Conservation (phyloP, 2,329 filamentous ascomycete species). For the Chrysoporthe cubensis region DNA sequence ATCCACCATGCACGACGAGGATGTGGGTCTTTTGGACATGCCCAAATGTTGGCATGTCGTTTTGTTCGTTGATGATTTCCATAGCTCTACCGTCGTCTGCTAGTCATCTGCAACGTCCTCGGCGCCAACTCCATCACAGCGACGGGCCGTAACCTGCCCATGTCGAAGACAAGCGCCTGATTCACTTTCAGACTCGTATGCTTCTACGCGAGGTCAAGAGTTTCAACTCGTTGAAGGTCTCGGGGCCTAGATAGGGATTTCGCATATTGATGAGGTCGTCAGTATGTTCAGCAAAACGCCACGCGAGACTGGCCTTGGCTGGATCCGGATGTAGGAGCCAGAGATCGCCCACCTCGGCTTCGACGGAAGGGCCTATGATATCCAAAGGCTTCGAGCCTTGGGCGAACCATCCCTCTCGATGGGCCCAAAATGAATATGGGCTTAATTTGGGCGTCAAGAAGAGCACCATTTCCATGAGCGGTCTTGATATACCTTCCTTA, state of each 20-base stretch:
- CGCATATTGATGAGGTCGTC: constrained; percentile 28
- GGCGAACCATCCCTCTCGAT: constrained; percentile 20
- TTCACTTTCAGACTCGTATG: constrained; percentile 10
- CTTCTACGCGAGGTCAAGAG: not conserved
- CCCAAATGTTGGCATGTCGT: constrained; percentile 15
- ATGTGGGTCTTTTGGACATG: constrained; percentile 20
- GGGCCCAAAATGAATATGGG: constrained; percentile 25
- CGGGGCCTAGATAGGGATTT: not conserved
- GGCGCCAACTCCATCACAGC: constrained; percentile 21
- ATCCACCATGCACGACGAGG: constrained; percentile 9
- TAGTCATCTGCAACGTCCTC: not conserved
- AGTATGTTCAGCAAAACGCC: constrained; percentile 31
- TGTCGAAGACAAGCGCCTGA: constrained; percentile 19
- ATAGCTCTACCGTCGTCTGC: constrained; percentile 13
- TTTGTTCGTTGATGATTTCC: constrained; percentile 18
- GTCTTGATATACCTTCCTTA: constrained; percentile 5
- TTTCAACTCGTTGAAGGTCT: not conserved
- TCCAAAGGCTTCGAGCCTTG: constrained; percentile 13
- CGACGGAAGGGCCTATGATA: constrained; percentile 11
- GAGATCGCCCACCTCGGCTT: constrained; percentile 30
- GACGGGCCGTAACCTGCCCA: constrained; percentile 17
- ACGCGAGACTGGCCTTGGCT: constrained; percentile 28
- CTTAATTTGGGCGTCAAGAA: constrained; percentile 24
- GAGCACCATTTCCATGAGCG: constrained; percentile 31
- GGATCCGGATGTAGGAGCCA: constrained; percentile 32